A percentile compares a stretch with the other conserved stretches of the same genome.
phyloP scores from a whole-genome alignment of 2,329 filamentous ascomycete genomes.

The Zymoseptoria passerinii region DNA sequence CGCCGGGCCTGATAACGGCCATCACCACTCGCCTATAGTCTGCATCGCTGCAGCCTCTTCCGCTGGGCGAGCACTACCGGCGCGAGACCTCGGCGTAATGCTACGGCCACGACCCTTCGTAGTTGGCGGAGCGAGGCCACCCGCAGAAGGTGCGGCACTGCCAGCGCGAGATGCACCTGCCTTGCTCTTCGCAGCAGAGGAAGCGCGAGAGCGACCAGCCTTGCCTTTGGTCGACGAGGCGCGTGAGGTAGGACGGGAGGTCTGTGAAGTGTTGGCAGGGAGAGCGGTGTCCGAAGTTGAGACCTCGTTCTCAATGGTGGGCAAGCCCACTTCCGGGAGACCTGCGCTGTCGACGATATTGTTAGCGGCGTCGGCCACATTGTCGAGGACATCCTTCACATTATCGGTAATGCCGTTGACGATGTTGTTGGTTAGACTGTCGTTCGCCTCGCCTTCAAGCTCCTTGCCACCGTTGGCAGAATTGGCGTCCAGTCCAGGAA shows the following conservation, averaged over 20 bases:
- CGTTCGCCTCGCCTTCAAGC: background rate
- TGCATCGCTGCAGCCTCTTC: conserved; percentile 3
- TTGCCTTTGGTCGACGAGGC: background rate
- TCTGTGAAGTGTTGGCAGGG: conserved; percentile 6
- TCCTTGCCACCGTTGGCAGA: background rate
- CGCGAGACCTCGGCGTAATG: conserved; percentile 10
- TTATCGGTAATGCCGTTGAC: background rate
- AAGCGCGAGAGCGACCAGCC: conserved; percentile 4
- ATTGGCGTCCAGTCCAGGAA: conserved; percentile 1
- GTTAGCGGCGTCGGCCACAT: conserved; percentile 29
- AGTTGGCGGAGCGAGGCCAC: conserved; percentile 6
- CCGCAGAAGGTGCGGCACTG: conserved; percentile 7
- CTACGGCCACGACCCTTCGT: conserved; percentile 9
- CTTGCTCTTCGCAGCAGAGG: conserved; percentile 1
- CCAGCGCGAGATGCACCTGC: conserved; percentile 5
- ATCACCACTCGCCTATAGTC: conserved; percentile 5
- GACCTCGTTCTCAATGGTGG: conserved; percentile 3
- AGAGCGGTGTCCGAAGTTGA: conserved; percentile 11
- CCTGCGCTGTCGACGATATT: conserved; percentile 23
- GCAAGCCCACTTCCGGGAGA: conserved; percentile 3
- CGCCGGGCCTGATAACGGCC: background rate
- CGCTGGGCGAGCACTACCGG: conserved; percentile 5
- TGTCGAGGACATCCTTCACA: conserved; percentile 8
- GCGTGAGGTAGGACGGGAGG: conserved; percentile 13
- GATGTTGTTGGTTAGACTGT: background rate